Evolutionary conservation across 2,329 filamentous ascomycete genomes (phyloP).

Genomic region (Tolypocladium sp.): DNA sequence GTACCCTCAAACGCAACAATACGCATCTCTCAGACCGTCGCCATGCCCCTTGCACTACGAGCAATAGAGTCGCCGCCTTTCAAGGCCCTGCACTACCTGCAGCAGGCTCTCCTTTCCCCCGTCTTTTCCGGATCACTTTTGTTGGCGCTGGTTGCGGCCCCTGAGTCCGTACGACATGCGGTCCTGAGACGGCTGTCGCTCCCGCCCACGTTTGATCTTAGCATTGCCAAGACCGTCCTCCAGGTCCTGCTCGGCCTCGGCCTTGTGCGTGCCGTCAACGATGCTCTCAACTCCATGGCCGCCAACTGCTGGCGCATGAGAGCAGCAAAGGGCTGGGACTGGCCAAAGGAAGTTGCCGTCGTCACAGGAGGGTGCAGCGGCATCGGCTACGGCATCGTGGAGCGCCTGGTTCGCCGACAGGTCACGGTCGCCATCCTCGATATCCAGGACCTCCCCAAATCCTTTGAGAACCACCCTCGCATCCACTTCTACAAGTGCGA

Average conservation of each 20-base stretch:
- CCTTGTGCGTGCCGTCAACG: constrained; percentile 13
- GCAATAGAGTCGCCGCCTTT: constrained; percentile 6
- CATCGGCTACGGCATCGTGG: constrained; percentile 27
- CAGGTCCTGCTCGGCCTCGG: constrained; percentile 13
- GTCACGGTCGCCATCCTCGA: constrained; percentile 63
- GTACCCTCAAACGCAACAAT: neutral
- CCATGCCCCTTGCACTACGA: constrained; percentile 4
- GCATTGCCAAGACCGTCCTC: constrained; percentile 2
- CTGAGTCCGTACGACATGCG: constrained; percentile 1
- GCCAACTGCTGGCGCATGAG: constrained; percentile 18
- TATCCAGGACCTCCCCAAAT: constrained; percentile 28
- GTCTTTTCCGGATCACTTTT: constrained; percentile 9
- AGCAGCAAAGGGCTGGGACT: constrained; percentile 19
- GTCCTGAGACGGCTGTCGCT: constrained; percentile 2
- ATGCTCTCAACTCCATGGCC: constrained; percentile 14
- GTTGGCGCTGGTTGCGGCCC: constrained; percentile 4
- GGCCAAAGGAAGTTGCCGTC: constrained; percentile 30
- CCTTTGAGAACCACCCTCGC: constrained; percentile 9
- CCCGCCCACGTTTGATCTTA: constrained; percentile 2
- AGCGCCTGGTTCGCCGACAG: constrained; percentile 24
- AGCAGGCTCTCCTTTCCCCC: constrained; percentile 5
- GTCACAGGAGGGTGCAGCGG: constrained; percentile 35
- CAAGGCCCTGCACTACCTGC: constrained; percentile 3
- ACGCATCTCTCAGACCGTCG: neutral
- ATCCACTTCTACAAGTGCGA: constrained; percentile 27